Percentiles rank a stretch among this genome's conserved stretches.
phyloP scores from a whole-genome alignment of 805 yeast species.

The Hemisphaericaspora nanyangensis region DNA sequence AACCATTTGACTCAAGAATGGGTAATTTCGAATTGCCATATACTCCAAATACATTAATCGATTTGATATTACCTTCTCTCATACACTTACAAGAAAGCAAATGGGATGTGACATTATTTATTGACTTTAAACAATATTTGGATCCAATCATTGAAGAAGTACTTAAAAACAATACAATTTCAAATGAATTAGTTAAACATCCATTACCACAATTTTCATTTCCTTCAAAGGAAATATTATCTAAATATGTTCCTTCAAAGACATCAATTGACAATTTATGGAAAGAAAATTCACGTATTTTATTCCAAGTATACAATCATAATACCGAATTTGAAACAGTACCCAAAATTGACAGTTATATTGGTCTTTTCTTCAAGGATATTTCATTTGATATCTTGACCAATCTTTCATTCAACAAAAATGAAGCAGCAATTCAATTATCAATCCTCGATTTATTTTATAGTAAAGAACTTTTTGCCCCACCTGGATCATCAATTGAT shows the following conservation, averaged over 20 bases:
- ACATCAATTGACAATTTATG: constrained; percentile 57
- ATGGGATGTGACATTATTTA: constrained; percentile 39
- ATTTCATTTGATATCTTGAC: constrained; percentile 69
- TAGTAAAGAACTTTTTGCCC: constrained; percentile 47
- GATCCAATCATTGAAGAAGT: constrained; percentile 32
- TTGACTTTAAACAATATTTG: constrained; percentile 27
- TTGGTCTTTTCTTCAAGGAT: constrained; percentile 65
- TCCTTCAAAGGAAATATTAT: constrained; percentile 18
- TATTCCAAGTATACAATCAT: constrained; percentile 57
- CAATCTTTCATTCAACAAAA: constrained; percentile 83
- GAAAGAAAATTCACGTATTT: constrained; percentile 53
- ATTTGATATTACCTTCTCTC: constrained; percentile 50
- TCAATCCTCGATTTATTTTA: constrained; percentile 71
- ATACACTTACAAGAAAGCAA: constrained; percentile 28
- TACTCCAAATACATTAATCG: constrained; percentile 44
- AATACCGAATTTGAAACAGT: constrained; percentile 59
- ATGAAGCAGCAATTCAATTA: constrained; percentile 80
- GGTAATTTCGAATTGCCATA: constrained; percentile 43
- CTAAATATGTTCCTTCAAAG: constrained; percentile 21
- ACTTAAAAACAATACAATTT: constrained; percentile 31
- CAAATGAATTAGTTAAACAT: constrained; percentile 38
- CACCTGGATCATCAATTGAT: constrained; percentile 75
- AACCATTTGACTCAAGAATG: constrained; percentile 35
- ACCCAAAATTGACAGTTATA: constrained; percentile 34
- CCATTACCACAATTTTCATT: constrained; percentile 37